Evolutionary conservation across 2,329 filamentous ascomycete species (phyloP).

Genomic region (Aschersonia sp.): DNA sequence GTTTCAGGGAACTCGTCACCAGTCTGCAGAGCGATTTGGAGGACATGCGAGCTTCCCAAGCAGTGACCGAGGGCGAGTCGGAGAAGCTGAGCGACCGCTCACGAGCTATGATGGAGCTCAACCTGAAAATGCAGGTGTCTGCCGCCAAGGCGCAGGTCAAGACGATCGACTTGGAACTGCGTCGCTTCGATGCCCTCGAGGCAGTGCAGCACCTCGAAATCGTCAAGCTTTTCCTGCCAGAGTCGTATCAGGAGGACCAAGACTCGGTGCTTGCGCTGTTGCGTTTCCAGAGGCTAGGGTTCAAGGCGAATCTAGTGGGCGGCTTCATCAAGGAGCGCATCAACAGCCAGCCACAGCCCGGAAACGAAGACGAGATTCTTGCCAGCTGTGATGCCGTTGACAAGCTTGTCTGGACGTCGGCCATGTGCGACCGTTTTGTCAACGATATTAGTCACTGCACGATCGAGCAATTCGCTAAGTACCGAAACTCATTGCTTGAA

Average conservation of each 20-base stretch:
- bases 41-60: constrained; percentile 83
- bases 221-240: constrained; percentile 76
- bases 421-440: constrained; percentile 74
- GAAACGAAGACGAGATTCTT: constrained; percentile 66
- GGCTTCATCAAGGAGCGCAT: constrained; percentile 68
- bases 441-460: constrained; percentile 68
- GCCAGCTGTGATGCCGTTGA: constrained; percentile 70
- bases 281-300: constrained; percentile 73
- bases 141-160: constrained; percentile 87
- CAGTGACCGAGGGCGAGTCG: constrained; percentile 83
- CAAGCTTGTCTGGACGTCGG: constrained; percentile 70
- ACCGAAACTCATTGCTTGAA: constrained; percentile 71
- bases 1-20: constrained; percentile 80
- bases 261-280: constrained; percentile 83
- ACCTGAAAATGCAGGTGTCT: constrained; percentile 82
- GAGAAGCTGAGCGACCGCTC: constrained; percentile 81
- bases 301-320: constrained; percentile 72
- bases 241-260: constrained; percentile 64
- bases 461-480: constrained; percentile 62
- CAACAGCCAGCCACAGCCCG: constrained; percentile 49
- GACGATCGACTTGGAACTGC: constrained; percentile 81
- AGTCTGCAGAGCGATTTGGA: constrained; percentile 77
- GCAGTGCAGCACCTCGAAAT: constrained; percentile 79
- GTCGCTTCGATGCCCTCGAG: constrained; percentile 77
- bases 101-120: constrained; percentile 90